Evolutionary conservation across 164 flowering plant genomes (phyloP), one percentile per base, ranked within the genome.

Genomic region (Annona cherimola): DNA sequence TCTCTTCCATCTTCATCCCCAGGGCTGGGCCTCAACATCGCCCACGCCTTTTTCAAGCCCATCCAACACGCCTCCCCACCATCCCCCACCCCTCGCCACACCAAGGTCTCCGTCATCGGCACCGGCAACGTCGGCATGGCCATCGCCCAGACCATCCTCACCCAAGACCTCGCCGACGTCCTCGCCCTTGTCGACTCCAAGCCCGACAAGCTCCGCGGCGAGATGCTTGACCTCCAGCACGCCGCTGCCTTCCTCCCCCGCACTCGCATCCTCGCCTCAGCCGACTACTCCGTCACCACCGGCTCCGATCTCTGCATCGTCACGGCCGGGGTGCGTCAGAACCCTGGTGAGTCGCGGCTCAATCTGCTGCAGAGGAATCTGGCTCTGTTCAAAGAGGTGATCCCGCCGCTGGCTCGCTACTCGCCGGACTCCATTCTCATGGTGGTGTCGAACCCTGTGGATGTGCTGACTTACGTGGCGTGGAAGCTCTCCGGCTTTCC

Each of bases 231-330:
- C 72, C 91, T 91, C 80, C 94, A 88, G 75, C 94, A 91, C 82
- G 97, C 93, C 66, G 92, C 92, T 50, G 95, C 93, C 19, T 90
- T 92, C 79, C 89, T 92, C 75, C 97, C 97, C 50, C 90, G 93
- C 46, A 87, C 93, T 68, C 81, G 80, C 45, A 92, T 92, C 86
- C 12, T 41, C 50, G 86, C 95, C 46, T 80, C 86, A 72, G 80
- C 76, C 7, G 95, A 92, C 78, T 85, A 82, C 80, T 46, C 84
- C 63, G 79, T 80, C 69, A 86, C 95, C 35, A 84, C 80, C 12
- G 85, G 79, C n/a, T 92, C 97, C 54, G 95, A 92, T 70, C 88
- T 90, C 57, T 86, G 91, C 77, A 89, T 92, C 69, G 86, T 92
- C 70, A 90, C 97, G 6, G 97, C 97, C 61, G 97, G 94, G 0